Conservation (phyloP, 768 basidiomycete species). For the Podaxis mareebaensis region DNA sequence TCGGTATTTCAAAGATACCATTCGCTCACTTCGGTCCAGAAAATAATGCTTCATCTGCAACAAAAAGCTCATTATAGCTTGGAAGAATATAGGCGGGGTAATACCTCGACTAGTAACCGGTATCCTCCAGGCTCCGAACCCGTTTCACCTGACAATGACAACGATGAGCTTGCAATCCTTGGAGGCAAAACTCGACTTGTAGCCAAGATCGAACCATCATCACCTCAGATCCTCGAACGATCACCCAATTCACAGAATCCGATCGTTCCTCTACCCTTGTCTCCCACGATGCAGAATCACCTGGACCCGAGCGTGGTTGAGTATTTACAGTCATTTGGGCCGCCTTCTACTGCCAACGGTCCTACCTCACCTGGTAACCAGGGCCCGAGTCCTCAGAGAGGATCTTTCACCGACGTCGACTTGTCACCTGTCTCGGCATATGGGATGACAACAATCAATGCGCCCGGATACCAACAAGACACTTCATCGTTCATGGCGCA, state of each 20-base stretch:
- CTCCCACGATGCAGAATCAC: constrained; percentile 46
- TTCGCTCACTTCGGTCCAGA: constrained; percentile 34
- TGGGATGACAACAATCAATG: constrained; percentile 40
- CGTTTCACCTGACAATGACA: constrained; percentile 46
- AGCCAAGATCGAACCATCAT: constrained; percentile 57
- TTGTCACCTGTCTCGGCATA: constrained; percentile 48
- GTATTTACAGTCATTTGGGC: constrained; percentile 63
- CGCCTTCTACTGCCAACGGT: constrained; percentile 21
- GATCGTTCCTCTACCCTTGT: constrained; percentile 68
- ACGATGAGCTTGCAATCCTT: constrained; percentile 63
- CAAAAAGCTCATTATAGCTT: constrained; percentile 66
- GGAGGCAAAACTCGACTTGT: constrained; percentile 70
- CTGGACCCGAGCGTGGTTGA: constrained; percentile 67
- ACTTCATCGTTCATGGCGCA: constrained; percentile 33
- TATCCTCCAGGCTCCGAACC: constrained; percentile 40
- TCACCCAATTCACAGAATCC: constrained; percentile 75
- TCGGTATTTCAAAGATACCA: not conserved
- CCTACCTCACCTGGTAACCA: not conserved
- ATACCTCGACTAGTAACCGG: constrained; percentile 43
- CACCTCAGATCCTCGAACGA: constrained; percentile 56
- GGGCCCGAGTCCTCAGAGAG: constrained; percentile 21
- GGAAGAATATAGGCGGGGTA: constrained; percentile 63
- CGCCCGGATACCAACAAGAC: constrained; percentile 36
- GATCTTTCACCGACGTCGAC: constrained; percentile 33
- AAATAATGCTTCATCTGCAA: constrained; percentile 64